Conservation (phyloP, 73 alveolate genomes). For the Tetrahymena malaccensis region DNA sequence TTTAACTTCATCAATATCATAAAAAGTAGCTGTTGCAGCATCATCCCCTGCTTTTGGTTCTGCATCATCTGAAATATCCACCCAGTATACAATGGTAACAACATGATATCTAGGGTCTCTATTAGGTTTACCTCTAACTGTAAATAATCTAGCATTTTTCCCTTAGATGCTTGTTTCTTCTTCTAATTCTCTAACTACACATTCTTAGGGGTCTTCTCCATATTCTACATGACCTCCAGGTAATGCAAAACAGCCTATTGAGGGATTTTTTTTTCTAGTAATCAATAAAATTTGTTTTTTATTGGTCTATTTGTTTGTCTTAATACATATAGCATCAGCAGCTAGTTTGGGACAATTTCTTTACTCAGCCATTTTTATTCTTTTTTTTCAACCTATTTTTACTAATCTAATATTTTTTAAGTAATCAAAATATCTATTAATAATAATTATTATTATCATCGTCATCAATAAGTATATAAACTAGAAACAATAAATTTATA, state of each 20-base stretch:
- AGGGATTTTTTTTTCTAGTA: constrained; percentile 83
- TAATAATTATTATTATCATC: too few relatives aligned
- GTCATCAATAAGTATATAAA: too few relatives aligned
- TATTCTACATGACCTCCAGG: constrained; percentile 99
- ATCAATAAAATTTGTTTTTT: constrained; percentile 62
- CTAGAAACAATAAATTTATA: too few relatives aligned
- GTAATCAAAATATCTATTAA: not conserved
- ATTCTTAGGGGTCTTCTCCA: constrained; percentile 91
- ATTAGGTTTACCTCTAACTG: constrained; percentile 92
- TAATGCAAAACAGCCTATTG: constrained; percentile 84
- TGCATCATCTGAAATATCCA: constrained; percentile 75
- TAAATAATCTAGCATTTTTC: constrained; percentile 66
- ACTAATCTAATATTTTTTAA: not conserved
- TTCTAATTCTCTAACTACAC: constrained; percentile 88
- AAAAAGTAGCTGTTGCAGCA: constrained; percentile 92
- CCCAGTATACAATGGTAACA: constrained; percentile 79
- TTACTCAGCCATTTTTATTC: not conserved
- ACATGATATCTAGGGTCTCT: constrained; percentile 98
- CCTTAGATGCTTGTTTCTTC: constrained; percentile 94
- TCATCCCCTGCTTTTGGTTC: constrained; percentile 96
- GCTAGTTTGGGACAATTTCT: not conserved
- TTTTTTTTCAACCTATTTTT: not conserved
- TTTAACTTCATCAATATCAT: constrained; percentile 71
- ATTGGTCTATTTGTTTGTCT: not conserved
- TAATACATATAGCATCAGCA: not conserved